Conservation (phyloP, 1,139 yeast species). For the Nematodospora anomalae region DNA sequence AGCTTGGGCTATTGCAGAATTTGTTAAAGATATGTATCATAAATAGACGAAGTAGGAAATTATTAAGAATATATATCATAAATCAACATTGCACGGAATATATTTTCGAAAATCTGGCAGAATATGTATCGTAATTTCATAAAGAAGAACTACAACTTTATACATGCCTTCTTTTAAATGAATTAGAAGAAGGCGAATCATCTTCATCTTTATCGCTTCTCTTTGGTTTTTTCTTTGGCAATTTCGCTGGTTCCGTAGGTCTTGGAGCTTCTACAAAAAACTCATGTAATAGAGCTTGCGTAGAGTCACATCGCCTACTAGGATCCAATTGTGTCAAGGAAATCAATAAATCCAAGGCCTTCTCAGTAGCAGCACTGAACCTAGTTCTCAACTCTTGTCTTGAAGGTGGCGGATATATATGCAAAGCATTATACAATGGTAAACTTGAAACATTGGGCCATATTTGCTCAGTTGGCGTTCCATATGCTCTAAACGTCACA, state of each 20-base stretch:
- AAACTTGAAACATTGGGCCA: constrained; percentile 91
- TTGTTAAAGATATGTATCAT: constrained; percentile 51
- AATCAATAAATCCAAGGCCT: constrained; percentile 74
- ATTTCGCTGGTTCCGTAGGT: constrained; percentile 68
- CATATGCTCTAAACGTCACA: constrained; percentile 89
- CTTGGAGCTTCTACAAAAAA: constrained; percentile 75
- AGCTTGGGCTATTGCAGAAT: constrained; percentile 76
- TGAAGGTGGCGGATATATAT: constrained; percentile 81
- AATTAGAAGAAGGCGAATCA: constrained; percentile 8
- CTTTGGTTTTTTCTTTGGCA: constrained; percentile 54
- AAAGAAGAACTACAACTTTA: no score
- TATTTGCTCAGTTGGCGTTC: constrained; percentile 87
- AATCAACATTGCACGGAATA: no score
- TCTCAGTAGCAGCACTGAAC: constrained; percentile 89
- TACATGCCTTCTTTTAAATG: constrained; percentile 15
- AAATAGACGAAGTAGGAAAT: no score
- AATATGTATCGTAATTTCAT: no score
- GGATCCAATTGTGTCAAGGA: constrained; percentile 82
- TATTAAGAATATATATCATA: constrained; percentile 7
- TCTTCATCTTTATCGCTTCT: constrained; percentile 17
- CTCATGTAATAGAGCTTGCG: constrained; percentile 61
- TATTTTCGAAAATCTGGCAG: no score
- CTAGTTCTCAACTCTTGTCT: constrained; percentile 77
- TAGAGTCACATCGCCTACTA: constrained; percentile 63
- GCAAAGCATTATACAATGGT: constrained; percentile 71